Percentiles rank a stretch among this genome's conserved stretches.
Evolutionary conservation across 1,139 yeast genomes (phyloP).

Genomic region (Yamadazyma blattariae): DNA sequence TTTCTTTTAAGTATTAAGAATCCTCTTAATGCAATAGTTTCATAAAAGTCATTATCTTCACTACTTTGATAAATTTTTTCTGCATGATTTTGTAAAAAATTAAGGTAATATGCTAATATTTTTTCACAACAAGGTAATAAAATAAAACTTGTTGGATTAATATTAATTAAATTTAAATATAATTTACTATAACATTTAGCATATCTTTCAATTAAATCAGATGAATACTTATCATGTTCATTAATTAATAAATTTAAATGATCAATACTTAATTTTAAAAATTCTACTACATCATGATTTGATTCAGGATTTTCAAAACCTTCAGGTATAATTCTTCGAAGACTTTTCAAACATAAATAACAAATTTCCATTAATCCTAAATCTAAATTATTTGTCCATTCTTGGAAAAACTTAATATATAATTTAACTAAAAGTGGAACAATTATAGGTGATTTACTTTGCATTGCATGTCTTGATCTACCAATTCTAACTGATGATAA

Average conservation of each 20-base stretch:
- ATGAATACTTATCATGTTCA: slow-evolving; percentile 51
- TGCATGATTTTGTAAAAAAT: slow-evolving; percentile 63
- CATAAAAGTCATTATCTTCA: slow-evolving; percentile 70
- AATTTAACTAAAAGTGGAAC: slow-evolving; percentile 57
- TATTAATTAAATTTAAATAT: slow-evolving; percentile 52
- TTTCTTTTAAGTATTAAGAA: slow-evolving; percentile 63
- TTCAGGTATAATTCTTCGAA: slow-evolving; percentile 72
- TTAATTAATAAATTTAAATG: slow-evolving; percentile 60
- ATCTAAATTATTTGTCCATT: slow-evolving; percentile 54
- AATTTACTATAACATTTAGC: slow-evolving; percentile 76
- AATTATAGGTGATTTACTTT: slow-evolving; percentile 61
- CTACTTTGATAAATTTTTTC: slow-evolving; percentile 49
- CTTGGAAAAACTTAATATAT: slow-evolving; percentile 57
- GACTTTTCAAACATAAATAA: slow-evolving; percentile 69
- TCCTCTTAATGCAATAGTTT: slow-evolving; percentile 68
- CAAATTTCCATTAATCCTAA: slow-evolving; percentile 63
- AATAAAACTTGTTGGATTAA: slow-evolving; percentile 70
- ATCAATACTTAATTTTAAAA: slow-evolving; percentile 53
- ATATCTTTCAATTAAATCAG: slow-evolving; percentile 65
- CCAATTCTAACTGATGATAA: slow-evolving; percentile 80
- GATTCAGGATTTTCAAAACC: slow-evolving; percentile 72
- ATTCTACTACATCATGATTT: slow-evolving; percentile 55
- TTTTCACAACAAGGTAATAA: slow-evolving; percentile 63
- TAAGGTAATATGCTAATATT: slow-evolving; percentile 56
- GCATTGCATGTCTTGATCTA: slow-evolving; percentile 75